A percentile compares a stretch with the other conserved stretches of the same genome.
phyloP scores from a whole-genome alignment of 371 early-diverging fungal genomes.

The Lichtheimia ramosa region DNA sequence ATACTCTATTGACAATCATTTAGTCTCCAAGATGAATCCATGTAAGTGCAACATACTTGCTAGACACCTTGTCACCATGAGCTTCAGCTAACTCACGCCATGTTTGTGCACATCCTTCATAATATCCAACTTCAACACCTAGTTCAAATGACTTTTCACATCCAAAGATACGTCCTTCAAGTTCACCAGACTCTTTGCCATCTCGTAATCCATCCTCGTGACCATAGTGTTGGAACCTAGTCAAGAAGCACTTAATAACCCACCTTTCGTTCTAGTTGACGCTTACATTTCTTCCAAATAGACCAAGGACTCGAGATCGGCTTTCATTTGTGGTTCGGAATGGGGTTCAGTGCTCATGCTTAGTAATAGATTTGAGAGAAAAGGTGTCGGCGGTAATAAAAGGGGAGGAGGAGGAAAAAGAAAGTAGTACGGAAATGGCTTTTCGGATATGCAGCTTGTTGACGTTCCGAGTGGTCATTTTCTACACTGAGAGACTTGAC shows the following conservation, averaged over 20 bases:
- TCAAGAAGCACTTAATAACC: neutral
- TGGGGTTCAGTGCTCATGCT: no score
- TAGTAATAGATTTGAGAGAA: no score
- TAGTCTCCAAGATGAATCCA: neutral
- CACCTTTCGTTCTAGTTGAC: neutral
- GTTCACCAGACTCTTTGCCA: conserved; percentile 59
- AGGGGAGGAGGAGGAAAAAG: no score
- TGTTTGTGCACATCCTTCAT: conserved; percentile 64
- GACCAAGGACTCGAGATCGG: conserved; percentile 57
- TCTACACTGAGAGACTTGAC: no score
- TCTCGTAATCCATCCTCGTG: conserved; percentile 67
- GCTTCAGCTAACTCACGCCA: conserved; percentile 51
- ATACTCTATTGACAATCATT: conserved; percentile 19
- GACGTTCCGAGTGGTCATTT: no score
- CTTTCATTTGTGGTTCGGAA: neutral
- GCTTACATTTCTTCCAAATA: conserved; percentile 66
- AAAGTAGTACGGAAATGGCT: no score
- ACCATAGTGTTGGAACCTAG: conserved; percentile 70
- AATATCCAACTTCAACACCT: conserved; percentile 73
- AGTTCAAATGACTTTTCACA: conserved; percentile 72
- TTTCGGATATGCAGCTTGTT: no score
- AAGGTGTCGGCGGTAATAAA: no score
- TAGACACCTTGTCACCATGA: conserved; percentile 42
- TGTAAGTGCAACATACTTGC: conserved; percentile 32
- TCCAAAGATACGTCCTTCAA: conserved; percentile 75